A percentile compares a stretch with the other conserved stretches of the same genome.
Evolutionary conservation across 2,329 filamentous ascomycete species (phyloP).

Genomic region (Exophiala sideris): DNA sequence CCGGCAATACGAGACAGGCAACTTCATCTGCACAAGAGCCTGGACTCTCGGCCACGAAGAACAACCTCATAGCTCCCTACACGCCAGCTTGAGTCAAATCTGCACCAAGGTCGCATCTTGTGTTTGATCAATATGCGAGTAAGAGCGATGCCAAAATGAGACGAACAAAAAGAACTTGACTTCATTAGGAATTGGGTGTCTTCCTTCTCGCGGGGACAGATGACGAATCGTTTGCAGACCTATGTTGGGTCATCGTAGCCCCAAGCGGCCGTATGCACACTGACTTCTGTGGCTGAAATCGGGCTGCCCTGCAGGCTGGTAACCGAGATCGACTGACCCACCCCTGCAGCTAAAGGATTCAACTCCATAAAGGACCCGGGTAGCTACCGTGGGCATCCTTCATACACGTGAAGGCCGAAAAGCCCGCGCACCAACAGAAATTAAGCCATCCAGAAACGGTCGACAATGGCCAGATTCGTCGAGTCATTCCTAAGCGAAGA

Average conservation of each 20-base stretch:
- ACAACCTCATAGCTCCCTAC: too few relatives aligned
- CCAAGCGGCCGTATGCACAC: constrained; percentile 1
- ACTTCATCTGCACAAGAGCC: not conserved
- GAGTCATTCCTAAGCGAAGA: too few relatives aligned
- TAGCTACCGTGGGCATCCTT: constrained; percentile 2
- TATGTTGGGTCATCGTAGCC: not conserved
- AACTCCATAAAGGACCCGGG: not conserved
- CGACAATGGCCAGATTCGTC: too few relatives aligned
- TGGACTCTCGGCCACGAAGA: not conserved
- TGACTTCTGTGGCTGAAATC: constrained; percentile 2
- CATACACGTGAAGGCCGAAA: not conserved
- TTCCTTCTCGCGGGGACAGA: not conserved
- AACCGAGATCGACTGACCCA: constrained; percentile 13
- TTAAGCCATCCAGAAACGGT: too few relatives aligned
- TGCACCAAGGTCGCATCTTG: not conserved
- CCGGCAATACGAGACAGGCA: not conserved
- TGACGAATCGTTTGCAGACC: constrained; percentile 3
- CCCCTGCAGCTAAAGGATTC: not conserved
- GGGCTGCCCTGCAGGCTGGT: not conserved
- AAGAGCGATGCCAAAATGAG: not conserved
- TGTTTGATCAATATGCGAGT: not conserved
- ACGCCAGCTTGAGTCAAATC: not conserved
- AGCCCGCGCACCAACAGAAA: not conserved
- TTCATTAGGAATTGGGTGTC: not conserved
- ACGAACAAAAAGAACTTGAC: not conserved